Evolutionary conservation across 2,329 filamentous ascomycete genomes (phyloP), one percentile per base, ranked within the genome.

Genomic region (Emericellopsis atlantica): DNA sequence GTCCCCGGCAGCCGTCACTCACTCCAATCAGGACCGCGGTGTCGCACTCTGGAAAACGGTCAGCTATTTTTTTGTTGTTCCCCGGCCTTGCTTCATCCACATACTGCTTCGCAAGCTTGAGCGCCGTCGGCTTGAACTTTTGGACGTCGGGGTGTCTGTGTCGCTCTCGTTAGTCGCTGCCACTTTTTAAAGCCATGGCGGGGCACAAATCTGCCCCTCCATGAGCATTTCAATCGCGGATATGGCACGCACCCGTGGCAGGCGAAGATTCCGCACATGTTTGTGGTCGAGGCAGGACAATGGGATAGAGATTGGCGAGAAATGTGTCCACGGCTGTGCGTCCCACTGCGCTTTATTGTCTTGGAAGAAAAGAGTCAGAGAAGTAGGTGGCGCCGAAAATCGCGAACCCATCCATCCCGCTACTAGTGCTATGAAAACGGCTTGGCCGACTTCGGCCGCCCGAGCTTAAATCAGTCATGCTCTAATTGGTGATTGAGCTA

Each of bases 21-120:
- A 92, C 87, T 95, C 92, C 92, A 98, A 72, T 98, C 92, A 56
- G 92, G 92, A 54, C 92, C 92, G 65, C 92, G 82, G 67, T 98
- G 92, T 55, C 93, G 88, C 59, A 95, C 77, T 60, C 87, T 93
- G 61, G 33, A 34, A 24, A 37, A 2, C 12, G n/a, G 34, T 32
- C 29, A 36, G 36, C 29, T 22, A 32, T 32, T 32, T 14, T 26
- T 21, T 15, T 23, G 22, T 6, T 23, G 12, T 31, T n/a, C 10
- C 14, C 15, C 18, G 16, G 29, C 9, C 6, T 35, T 39, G 14
- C 9, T 21, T 26, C 7, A 18, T 34, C 12, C 2, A 38, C 84
- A 65, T 76, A 94, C 87, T 86, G 83, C 75, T 95, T 95, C 51
- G 88, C 81, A 69, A 96, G 84, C 67, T 83, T 83, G 65, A 96